These are phyloP conservation scores for Linnemannia schmuckeri DNA, from an alignment of 192 early-diverging fungal genomes.

Conservation along the genomic window DNA sequence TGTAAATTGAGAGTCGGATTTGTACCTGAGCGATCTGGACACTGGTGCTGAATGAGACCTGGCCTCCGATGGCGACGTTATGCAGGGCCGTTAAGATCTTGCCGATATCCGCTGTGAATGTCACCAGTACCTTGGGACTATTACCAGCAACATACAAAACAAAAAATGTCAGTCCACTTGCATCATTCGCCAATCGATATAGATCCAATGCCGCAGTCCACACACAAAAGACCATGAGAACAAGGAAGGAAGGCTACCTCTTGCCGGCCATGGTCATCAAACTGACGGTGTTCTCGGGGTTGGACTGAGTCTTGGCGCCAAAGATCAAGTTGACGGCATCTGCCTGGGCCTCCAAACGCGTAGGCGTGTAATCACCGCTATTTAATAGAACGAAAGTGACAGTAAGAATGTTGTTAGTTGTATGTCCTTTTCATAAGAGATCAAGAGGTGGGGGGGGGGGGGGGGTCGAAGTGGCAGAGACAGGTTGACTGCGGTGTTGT, in stretches of 20 bases:
- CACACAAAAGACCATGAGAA: background rate
- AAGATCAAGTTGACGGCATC: constrained; percentile 95
- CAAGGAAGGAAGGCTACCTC: constrained; percentile 58
- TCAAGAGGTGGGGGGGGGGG: background rate
- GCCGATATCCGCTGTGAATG: constrained; percentile 90
- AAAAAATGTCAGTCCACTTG: background rate
- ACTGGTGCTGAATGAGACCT: constrained; percentile 82
- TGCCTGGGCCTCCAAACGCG: constrained; percentile 92
- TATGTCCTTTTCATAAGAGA: background rate
- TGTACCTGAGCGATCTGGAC: constrained; percentile 95
- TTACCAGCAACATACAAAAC: no score
- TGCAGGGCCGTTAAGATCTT: constrained; percentile 92
- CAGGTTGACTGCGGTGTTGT: background rate
- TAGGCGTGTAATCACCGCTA: constrained; percentile 97
- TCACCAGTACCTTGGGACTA: constrained; percentile 94
- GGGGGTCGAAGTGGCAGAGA: background rate
- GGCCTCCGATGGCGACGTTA: constrained; percentile 79
- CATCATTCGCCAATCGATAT: no score
- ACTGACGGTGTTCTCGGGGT: constrained; percentile 97
- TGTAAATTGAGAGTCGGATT: background rate
- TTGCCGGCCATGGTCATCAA: constrained; percentile 96
- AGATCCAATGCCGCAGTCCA: background rate
- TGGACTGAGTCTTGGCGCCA: constrained; percentile 88
- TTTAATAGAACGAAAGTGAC: background rate
- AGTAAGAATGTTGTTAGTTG: background rate